These are phyloP conservation scores for Crithidia sp. DNA, from an alignment of 208 protist species.

Conservation along the genomic window DNA sequence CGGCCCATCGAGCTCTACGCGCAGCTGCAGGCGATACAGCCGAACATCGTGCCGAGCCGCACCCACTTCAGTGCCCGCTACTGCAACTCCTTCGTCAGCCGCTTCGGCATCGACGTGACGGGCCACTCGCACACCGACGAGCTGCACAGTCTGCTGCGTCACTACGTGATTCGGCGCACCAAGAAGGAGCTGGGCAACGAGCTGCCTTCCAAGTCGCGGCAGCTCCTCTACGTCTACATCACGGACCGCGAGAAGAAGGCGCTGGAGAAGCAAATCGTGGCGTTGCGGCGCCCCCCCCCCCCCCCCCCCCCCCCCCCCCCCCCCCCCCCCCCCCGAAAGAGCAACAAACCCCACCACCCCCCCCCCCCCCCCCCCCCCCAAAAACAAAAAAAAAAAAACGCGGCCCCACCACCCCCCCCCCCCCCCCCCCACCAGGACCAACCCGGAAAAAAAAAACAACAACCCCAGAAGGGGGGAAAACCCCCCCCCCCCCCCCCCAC, in stretches of 20 bases:
- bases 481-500: too few relatives aligned
- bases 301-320: too few relatives aligned
- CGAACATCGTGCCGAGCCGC: constrained; percentile 55
- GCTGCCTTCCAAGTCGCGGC: constrained; percentile 89
- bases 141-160: constrained; percentile 88
- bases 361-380: too few relatives aligned
- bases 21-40: constrained; percentile 88
- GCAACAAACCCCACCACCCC: too few relatives aligned
- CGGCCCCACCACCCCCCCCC: too few relatives aligned
- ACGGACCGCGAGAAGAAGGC: constrained; percentile 85
- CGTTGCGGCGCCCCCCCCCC: too few relatives aligned
- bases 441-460: too few relatives aligned
- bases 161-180: constrained; percentile 94
- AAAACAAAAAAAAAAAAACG: too few relatives aligned
- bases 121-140: constrained; percentile 91
- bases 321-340: too few relatives aligned
- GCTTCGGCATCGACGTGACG: constrained; percentile 73
- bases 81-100: constrained; percentile 88
- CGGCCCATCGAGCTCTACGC: constrained; percentile 96
- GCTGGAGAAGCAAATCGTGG: constrained; percentile 75
- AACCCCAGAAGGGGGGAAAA: too few relatives aligned
- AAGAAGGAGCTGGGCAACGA: constrained; percentile 92
- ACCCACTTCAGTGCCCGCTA: constrained; percentile 93
- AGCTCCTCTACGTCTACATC: constrained; percentile 87
- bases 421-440: too few relatives aligned